These are phyloP conservation scores for Jaltomata sinuosa DNA, from an alignment of 257 asterid genomes.

Conservation along the genomic window DNA sequence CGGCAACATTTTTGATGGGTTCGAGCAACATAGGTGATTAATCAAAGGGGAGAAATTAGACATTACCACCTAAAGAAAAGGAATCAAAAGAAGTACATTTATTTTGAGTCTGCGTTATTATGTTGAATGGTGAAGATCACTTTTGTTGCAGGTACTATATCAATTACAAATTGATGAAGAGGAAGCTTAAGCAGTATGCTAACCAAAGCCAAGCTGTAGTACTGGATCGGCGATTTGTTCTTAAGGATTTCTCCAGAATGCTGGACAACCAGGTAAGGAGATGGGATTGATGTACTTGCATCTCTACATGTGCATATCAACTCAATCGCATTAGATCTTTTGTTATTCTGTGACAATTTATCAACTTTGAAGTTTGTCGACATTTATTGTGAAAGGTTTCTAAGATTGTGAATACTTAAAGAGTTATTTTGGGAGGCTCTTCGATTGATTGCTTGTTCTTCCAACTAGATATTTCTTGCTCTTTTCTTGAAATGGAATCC, in stretches of 20 bases:
- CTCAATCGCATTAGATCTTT: background rate
- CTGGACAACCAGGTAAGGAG: conserved; percentile 72
- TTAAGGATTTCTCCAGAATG: conserved; percentile 91
- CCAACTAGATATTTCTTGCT: background rate
- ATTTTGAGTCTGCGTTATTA: background rate
- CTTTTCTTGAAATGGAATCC: background rate
- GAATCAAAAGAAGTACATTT: background rate
- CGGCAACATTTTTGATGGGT: background rate
- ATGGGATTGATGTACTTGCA: background rate
- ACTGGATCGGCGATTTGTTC: conserved; percentile 58
- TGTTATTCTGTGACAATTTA: background rate
- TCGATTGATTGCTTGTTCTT: background rate
- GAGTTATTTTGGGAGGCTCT: background rate
- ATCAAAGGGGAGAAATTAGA: background rate
- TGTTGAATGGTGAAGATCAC: background rate
- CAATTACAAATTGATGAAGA: conserved; percentile 96
- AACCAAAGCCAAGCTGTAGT: conserved; percentile 58
- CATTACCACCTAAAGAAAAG: background rate
- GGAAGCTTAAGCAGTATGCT: conserved; percentile 65
- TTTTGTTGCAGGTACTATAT: conserved; percentile 60
- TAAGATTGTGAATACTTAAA: background rate
- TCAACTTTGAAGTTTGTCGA: background rate
- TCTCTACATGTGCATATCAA: background rate
- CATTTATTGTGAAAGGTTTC: background rate
- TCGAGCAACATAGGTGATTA: background rate